Evolutionary conservation across 805 yeast genomes (phyloP).

Genomic region (Pichia occidentalis): DNA sequence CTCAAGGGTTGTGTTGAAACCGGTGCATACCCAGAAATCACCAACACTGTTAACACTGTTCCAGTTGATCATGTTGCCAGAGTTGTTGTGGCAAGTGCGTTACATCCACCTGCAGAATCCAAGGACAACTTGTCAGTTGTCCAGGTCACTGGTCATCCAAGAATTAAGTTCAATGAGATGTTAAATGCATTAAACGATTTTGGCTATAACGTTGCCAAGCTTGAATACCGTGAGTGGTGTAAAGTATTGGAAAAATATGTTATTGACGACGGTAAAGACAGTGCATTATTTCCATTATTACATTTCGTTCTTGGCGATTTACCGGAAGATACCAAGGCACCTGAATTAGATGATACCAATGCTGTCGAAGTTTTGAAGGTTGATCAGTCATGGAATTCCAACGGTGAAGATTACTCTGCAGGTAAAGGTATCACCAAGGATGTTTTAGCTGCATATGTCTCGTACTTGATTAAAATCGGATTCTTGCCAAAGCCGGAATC

Average conservation of each 20-base stretch:
- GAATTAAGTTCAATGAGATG: slow-evolving; percentile 73
- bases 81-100: slow-evolving; percentile 74
- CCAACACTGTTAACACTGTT: slow-evolving; percentile 88
- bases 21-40: slow-evolving; percentile 78
- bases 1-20: slow-evolving; percentile 90
- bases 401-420: slow-evolving; percentile 53
- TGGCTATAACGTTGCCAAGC: slow-evolving; percentile 63
- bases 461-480: slow-evolving; percentile 75
- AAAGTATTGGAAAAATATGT: slow-evolving; percentile 68
- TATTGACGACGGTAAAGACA: slow-evolving; percentile 64
- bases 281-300: slow-evolving; percentile 85
- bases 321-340: slow-evolving; percentile 89
- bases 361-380: slow-evolving; percentile 60
- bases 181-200: slow-evolving; percentile 55
- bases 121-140: slow-evolving; percentile 55
- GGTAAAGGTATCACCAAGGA: slow-evolving; percentile 71
- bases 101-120: slow-evolving; percentile 56
- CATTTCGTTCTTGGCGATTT: slow-evolving; percentile 92
- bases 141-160: slow-evolving; percentile 97
- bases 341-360: slow-evolving; percentile 86
- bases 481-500: slow-evolving; percentile 62
- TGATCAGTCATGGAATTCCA: slow-evolving; percentile 45
- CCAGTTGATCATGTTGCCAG: slow-evolving; percentile 98
- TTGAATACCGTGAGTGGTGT: slow-evolving; percentile 77
- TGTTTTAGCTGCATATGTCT: slow-evolving; percentile 68